These are phyloP conservation scores for Colletotrichum acutatum DNA, from an alignment of 2,329 filamentous ascomycete species.

Conservation along the genomic window DNA sequence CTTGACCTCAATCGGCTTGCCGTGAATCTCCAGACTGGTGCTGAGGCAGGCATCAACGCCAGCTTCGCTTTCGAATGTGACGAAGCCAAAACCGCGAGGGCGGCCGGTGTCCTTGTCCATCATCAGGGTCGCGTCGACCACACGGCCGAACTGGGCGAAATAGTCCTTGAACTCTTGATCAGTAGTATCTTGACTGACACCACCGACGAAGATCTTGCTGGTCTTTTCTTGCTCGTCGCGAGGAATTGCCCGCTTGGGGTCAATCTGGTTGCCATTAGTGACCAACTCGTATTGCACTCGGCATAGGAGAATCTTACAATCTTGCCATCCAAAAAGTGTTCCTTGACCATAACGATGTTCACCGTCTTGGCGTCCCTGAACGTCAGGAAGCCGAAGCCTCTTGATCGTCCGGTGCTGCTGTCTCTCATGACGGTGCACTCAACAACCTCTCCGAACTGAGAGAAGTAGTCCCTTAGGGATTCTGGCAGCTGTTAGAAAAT, in stretches of 20 bases:
- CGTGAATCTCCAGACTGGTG: constrained; percentile 88
- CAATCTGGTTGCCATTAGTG: constrained; percentile 72
- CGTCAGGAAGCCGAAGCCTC: constrained; percentile 96
- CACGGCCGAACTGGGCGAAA: constrained; percentile 95
- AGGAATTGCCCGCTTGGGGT: constrained; percentile 96
- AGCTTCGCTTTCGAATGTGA: constrained; percentile 96
- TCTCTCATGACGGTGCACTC: constrained; percentile 99
- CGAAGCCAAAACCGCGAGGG: constrained; percentile 95
- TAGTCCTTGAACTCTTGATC: constrained; percentile 97
- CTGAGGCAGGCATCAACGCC: constrained; percentile 93
- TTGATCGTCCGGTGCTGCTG: constrained; percentile 89
- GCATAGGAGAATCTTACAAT: constrained; percentile 75
- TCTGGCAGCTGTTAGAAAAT: constrained; percentile 64
- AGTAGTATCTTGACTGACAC: constrained; percentile 96
- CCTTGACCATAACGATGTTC: constrained; percentile 99
- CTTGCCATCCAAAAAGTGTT: constrained; percentile 97
- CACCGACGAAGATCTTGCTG: constrained; percentile 98
- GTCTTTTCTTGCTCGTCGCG: constrained; percentile 98
- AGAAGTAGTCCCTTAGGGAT: constrained; percentile 96
- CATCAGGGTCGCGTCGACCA: constrained; percentile 98
- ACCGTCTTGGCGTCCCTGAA: constrained; percentile 98
- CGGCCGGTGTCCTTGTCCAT: constrained; percentile 99
- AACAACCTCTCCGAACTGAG: constrained; percentile 95
- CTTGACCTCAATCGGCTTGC: constrained; percentile 98
- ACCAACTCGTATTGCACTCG: not conserved